phyloP scores from a whole-genome alignment of 2,329 filamentous ascomycete species.

The Pseudogymnoascus destructans region DNA sequence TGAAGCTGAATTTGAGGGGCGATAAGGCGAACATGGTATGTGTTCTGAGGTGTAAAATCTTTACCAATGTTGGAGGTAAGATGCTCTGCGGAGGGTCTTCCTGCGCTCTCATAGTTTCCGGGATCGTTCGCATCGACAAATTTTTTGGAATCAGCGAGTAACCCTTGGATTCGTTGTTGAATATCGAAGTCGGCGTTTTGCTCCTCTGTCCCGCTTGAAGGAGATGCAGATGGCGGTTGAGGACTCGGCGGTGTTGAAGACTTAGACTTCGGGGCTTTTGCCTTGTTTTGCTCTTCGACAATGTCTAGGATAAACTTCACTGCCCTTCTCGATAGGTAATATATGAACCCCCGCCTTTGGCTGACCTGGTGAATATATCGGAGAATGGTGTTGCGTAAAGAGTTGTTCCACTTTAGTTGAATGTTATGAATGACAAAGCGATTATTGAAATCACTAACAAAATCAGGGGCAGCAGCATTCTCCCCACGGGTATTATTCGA shows the following conservation, averaged over 20 bases:
- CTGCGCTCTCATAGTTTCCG: conserved; percentile 26
- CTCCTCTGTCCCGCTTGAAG: conserved; percentile 17
- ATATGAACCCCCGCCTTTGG: conserved; percentile 89
- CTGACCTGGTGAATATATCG: conserved; percentile 96
- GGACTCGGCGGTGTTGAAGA: conserved; percentile 17
- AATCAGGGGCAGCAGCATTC: conserved; percentile 60
- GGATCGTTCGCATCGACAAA: conserved; percentile 60
- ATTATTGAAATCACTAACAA: conserved; percentile 92
- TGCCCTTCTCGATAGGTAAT: conserved; percentile 89
- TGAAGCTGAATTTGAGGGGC: conserved; percentile 96
- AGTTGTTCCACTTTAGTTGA: conserved; percentile 97
- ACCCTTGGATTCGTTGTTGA: conserved; percentile 72
- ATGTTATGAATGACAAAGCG: conserved; percentile 96
- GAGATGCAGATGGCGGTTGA: conserved; percentile 5
- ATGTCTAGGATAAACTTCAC: conserved; percentile 98
- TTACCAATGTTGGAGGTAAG: conserved; percentile 65
- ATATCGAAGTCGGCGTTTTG: conserved; percentile 44
- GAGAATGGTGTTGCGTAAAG: conserved; percentile 86
- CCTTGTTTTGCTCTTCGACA: conserved; percentile 81
- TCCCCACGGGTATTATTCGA: conserved; percentile 42
- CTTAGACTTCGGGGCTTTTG: conserved; percentile 34
- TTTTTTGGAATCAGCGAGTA: conserved; percentile 71
- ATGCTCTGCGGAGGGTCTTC: conserved; percentile 40
- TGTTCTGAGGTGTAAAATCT: conserved; percentile 83
- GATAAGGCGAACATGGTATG: conserved; percentile 87